These are phyloP conservation scores for Tetragonia tetragonoides DNA, from an alignment of 148 eudicot species.

Conservation along the genomic window DNA sequence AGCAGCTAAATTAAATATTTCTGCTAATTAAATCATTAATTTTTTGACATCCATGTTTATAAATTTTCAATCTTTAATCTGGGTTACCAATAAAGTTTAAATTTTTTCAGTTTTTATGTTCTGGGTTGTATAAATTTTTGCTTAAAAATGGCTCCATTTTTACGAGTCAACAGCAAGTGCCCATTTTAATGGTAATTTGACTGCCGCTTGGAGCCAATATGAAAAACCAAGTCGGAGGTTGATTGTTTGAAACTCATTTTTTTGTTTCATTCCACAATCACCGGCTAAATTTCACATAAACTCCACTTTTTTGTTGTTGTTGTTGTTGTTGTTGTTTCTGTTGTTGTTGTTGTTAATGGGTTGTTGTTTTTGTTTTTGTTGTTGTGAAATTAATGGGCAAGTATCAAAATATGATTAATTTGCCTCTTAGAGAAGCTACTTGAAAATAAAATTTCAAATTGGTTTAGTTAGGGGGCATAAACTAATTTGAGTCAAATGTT, in stretches of 20 bases:
- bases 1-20: conserved; percentile 39
- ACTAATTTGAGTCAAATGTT: conserved; percentile 18
- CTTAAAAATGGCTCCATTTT: conserved; percentile 22
- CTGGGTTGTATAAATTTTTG: neutral
- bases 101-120: too few species aligned
- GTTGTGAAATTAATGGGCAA: too few species aligned
- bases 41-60: neutral
- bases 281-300: conserved; percentile 15
- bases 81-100: too few species aligned
- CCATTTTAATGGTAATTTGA: conserved; percentile 34
- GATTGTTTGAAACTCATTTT: conserved; percentile 26
- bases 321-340: too few species aligned
- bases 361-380: too few species aligned
- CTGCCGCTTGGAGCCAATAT: conserved; percentile 47
- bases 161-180: conserved; percentile 44
- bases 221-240: conserved; percentile 12
- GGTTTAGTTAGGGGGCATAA: conserved; percentile 34
- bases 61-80: too few species aligned
- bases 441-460: conserved; percentile 25
- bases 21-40: too few species aligned
- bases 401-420: neutral
- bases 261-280: conserved; percentile 37
- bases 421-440: conserved; percentile 38
- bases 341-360: too few species aligned
- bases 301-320: too few species aligned